Evolutionary conservation across 2,329 filamentous ascomycete species (phyloP).

Genomic region (Aspergillus ustus): DNA sequence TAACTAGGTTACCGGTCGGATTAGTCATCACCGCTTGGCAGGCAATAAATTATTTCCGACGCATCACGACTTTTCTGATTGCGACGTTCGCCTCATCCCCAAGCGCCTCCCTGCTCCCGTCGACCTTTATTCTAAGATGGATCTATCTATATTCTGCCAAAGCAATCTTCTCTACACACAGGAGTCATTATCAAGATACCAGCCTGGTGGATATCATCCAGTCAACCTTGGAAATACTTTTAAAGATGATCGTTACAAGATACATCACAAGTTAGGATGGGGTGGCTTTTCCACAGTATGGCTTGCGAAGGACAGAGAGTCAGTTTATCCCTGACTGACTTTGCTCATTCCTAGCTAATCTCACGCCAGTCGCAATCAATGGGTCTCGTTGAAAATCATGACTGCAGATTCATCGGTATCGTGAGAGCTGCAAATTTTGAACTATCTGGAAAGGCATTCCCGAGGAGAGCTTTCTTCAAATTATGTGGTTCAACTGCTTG

Average conservation of each 20-base stretch:
- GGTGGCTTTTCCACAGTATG: slow-evolving; percentile 54
- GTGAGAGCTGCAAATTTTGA: slow-evolving; percentile 27
- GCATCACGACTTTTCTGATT: no score
- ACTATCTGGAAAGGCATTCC: slow-evolving; percentile 19
- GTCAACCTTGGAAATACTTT: slow-evolving; percentile 50
- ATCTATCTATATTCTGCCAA: slow-evolving; percentile 26
- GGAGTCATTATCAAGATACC: slow-evolving; percentile 37
- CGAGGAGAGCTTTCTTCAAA: slow-evolving; percentile 23
- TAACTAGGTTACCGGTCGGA: no score
- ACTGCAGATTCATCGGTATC: slow-evolving; percentile 30
- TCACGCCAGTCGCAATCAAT: slow-evolving; percentile 27
- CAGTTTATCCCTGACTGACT: no score
- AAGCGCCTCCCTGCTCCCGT: no score
- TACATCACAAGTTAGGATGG: slow-evolving; percentile 52
- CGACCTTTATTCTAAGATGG: no score
- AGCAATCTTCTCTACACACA: slow-evolving; percentile 33
- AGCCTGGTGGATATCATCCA: slow-evolving; percentile 50
- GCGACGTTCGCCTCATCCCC: no score
- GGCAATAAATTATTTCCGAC: no score
- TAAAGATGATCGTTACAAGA: slow-evolving; percentile 46
- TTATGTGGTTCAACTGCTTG: slow-evolving; percentile 35
- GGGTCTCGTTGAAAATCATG: slow-evolving; percentile 41
- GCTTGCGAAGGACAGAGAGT: slow-evolving; percentile 45
- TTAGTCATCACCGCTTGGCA: no score
- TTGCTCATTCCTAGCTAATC: not conserved